Conservation (phyloP, 1,139 yeast genomes). For the Pichia cactophila region DNA sequence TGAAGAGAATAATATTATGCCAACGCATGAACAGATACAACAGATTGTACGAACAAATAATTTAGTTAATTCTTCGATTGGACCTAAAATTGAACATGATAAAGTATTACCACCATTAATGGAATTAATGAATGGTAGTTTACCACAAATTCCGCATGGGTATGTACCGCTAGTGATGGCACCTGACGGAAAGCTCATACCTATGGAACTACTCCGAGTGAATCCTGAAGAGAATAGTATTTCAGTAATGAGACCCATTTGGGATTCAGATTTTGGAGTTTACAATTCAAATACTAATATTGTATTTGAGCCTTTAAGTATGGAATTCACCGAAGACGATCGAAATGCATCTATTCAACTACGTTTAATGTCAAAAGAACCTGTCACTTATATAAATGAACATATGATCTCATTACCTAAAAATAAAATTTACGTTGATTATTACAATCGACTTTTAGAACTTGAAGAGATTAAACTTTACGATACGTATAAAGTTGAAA, state of each 20-base stretch:
- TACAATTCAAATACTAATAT: background rate
- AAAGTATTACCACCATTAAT: slow-evolving; percentile 13
- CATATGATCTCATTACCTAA: background rate
- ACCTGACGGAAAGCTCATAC: slow-evolving; percentile 23
- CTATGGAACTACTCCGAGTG: slow-evolving; percentile 20
- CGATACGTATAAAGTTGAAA: slow-evolving; percentile 7
- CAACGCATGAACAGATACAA: background rate
- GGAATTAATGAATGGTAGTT: slow-evolving; percentile 13
- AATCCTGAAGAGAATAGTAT: slow-evolving; percentile 4
- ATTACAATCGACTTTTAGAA: slow-evolving; percentile 9
- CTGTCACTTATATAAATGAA: background rate
- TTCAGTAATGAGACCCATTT: slow-evolving; percentile 11
- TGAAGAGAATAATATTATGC: background rate
- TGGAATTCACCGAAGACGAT: slow-evolving; percentile 11
- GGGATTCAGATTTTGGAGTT: slow-evolving; percentile 4
- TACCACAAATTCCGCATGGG: slow-evolving; percentile 22
- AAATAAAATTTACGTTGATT: slow-evolving; percentile 5
- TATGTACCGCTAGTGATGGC: slow-evolving; percentile 26
- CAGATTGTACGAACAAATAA: background rate
- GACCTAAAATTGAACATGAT: background rate
- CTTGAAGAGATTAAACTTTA: slow-evolving; percentile 6
- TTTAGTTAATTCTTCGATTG: background rate
- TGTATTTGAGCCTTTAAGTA: background rate
- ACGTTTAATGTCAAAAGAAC: slow-evolving; percentile 16
- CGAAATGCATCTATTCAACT: slow-evolving; percentile 18